phyloP scores from a whole-genome alignment of 73 alveolate species.

The Blepharisma stoltei region DNA sequence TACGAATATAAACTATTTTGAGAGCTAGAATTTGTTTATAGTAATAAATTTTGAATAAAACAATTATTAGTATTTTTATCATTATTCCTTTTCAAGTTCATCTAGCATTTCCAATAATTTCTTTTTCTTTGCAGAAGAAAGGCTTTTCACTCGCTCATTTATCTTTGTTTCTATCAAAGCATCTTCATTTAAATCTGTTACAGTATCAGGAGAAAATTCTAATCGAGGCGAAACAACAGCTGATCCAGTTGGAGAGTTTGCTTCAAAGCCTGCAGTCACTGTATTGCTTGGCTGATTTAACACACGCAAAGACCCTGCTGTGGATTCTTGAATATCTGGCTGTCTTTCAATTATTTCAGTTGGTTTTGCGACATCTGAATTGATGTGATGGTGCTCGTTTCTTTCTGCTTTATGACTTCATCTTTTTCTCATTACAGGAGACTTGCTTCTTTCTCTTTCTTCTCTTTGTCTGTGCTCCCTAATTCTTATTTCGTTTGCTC shows the following conservation, averaged over 20 bases:
- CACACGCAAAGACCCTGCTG: neutral
- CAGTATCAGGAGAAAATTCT: neutral
- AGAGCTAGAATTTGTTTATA: too few relatives aligned
- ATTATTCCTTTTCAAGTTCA: neutral
- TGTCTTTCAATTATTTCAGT: neutral
- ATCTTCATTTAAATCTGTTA: neutral
- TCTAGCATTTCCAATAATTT: neutral
- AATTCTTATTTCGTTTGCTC: conserved; percentile 24
- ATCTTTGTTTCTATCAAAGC: neutral
- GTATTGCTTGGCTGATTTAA: neutral
- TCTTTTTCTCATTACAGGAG: neutral
- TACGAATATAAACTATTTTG: too few relatives aligned
- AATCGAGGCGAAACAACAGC: neutral
- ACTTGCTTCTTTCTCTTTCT: neutral
- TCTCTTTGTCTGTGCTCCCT: neutral
- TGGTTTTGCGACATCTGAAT: neutral
- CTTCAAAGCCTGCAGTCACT: neutral
- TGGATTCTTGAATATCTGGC: neutral
- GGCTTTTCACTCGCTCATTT: neutral
- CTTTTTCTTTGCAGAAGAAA: neutral
- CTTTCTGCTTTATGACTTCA: neutral
- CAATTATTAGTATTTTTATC: too few relatives aligned
- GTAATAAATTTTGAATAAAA: too few relatives aligned
- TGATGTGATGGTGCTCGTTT: neutral
- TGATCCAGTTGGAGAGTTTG: neutral